Evolutionary conservation across 768 basidiomycete species (phyloP), one percentile per base, ranked within the genome.

Genomic region (Cubamyces sp.): DNA sequence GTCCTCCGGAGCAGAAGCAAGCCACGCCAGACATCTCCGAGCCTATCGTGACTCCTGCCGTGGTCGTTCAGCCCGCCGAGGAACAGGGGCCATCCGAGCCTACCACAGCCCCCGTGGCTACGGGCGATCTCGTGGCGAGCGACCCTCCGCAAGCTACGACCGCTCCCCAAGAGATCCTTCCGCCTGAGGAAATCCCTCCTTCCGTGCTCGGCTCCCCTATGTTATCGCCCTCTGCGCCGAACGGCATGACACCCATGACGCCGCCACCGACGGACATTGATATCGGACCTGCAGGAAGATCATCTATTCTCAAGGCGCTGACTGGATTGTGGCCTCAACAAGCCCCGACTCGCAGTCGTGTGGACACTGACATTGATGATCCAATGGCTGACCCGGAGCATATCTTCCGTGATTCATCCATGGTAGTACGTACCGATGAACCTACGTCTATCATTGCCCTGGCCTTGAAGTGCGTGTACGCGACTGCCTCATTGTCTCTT

Each of bases 371-470:
- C 69, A 78, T 57, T 5, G 88, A 90, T 12, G 88, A 92, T 68
- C 83, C 84, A 4, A 82, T 88, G 73, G 81, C 82, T 63, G 90
- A 93, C 71, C 88, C 88, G 1, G 96, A 98, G 69, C 94, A 98
- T 70, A 89, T 98, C 50, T 98, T 97, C 77, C 83, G 92, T 40
- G 96, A 96, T 70, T 94, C 93, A 16, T 88, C 90, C 2, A 96
- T 98, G 85, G 88, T 98, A 53, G 90, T 99, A 19, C 84, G 96
- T 19, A 94, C 94, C 19, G 95, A 98, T 73, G 97, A 99, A 71
- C 97, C 96, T 2, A 97, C 96, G 0, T 98, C 96, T 18, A 97
- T 98, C 70, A 95, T 98, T 65, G 96, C 97, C 7, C 87, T 98
- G 59, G 93, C 94, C 5, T 76, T 99, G 51, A 92, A 90, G 93